phyloP scores from a whole-genome alignment of 2,329 filamentous ascomycete genomes.

The Cytospora paraplurivora region DNA sequence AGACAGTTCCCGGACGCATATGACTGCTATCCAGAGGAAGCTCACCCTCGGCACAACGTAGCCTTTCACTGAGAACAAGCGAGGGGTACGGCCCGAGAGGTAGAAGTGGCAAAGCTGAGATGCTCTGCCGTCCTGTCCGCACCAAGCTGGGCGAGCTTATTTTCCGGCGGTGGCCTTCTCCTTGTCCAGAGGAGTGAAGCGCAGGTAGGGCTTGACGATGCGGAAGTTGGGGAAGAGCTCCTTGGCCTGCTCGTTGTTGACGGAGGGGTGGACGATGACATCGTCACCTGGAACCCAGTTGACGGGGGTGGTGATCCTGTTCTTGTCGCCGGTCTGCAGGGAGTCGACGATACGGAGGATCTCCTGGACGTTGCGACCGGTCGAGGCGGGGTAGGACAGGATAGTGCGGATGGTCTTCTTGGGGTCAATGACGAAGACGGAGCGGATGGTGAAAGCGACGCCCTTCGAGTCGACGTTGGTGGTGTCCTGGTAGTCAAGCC shows the following conservation, averaged over 20 bases:
- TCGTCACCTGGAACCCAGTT: slow-evolving; percentile 89
- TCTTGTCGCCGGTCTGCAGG: slow-evolving; percentile 81
- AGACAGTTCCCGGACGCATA: no score
- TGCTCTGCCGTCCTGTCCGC: neutral
- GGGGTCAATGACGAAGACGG: slow-evolving; percentile 93
- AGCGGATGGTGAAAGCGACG: slow-evolving; percentile 91
- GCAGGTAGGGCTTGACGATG: slow-evolving; percentile 71
- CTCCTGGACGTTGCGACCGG: slow-evolving; percentile 80
- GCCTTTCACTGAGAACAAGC: no score
- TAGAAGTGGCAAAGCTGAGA: no score
- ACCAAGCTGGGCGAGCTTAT: slow-evolving; percentile 29
- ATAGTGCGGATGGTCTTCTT: slow-evolving; percentile 91
- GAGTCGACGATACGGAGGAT: slow-evolving; percentile 79
- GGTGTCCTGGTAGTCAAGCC: slow-evolving; percentile 77
- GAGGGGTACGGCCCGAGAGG: no score
- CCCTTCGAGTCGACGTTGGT: slow-evolving; percentile 81
- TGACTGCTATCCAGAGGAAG: no score
- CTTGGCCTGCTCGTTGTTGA: slow-evolving; percentile 83
- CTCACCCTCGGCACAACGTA: no score
- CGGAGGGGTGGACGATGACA: slow-evolving; percentile 83
- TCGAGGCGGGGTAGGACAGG: slow-evolving; percentile 89
- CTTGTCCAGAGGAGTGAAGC: slow-evolving; percentile 69
- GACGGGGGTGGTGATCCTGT: slow-evolving; percentile 85
- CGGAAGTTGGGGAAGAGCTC: slow-evolving; percentile 80
- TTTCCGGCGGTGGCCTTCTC: slow-evolving; percentile 45